Base-by-base conservation (phyloP, 75 land plant species). In the Sequoiadendron giganteum region DNA sequence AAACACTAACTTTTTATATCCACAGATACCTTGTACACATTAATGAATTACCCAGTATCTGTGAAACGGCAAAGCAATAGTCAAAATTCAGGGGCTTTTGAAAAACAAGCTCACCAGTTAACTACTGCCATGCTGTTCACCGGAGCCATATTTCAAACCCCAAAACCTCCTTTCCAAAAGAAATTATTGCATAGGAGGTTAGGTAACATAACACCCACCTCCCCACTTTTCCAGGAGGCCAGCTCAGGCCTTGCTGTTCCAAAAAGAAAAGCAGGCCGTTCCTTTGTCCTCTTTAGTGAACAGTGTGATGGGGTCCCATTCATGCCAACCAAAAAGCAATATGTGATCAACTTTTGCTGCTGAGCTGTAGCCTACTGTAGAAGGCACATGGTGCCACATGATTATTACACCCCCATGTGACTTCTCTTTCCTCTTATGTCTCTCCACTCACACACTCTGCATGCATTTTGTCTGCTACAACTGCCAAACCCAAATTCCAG, bases 321-420 rank as follows among this genome's bases (percentile, higher is more conserved):
- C 15, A 21, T 56, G 61, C 61, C 61, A 56, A 56, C 75, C 75
- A 32, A 5, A 73, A 73, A 30, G 76, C 76, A 73, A 73, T 73
- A 10, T 30, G 76, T 73, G 76, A 73, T 73, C 76, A 19, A 34
- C 77, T 32, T 73, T 73, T 73, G 15, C 10, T 73, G 77, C 77
- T 10, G 77, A 73, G 77, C 77, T 73, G 77, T 73, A 34, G 10
- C 14, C 3, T 73, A 13, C 76, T 73, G 76, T 73, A n/a, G 14
- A 73, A 73, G 32, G 77, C 77, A 73, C 77, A 73, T 73, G 77
- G 77, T 73, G 36, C 39, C 77, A 73, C 77, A 73, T 73, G 77
- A 73, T 34, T 73, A 11, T 10, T 72, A 0, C 77, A 32, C 32
- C 77, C 15, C 77, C 77, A 73, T 73, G 77, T 73, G 77, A 73